These are phyloP conservation scores for Dissophora ornata DNA, from an alignment of 192 early-diverging fungal species.

Conservation along the genomic window DNA sequence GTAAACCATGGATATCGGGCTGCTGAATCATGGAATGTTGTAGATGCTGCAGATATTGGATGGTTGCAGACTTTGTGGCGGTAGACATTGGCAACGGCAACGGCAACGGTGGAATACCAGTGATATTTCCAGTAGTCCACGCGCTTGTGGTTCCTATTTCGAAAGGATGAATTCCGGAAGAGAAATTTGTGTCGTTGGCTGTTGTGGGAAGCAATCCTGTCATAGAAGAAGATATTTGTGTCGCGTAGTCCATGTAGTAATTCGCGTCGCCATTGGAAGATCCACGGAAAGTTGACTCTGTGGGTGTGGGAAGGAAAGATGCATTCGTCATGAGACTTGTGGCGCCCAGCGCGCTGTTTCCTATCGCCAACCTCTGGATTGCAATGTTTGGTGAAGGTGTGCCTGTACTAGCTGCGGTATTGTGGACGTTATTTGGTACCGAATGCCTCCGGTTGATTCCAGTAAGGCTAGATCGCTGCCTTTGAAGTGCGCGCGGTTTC, in stretches of 20 bases:
- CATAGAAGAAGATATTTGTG: not conserved
- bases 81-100: constrained; percentile 15
- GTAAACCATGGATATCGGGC: not conserved
- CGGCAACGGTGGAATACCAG: constrained; percentile 9
- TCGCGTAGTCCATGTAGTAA: constrained; percentile 1
- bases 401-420: not conserved
- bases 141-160: constrained; percentile 1
- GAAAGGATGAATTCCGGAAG: constrained; percentile 28
- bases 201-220: constrained; percentile 10
- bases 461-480: constrained; percentile 1
- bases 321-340: not conserved
- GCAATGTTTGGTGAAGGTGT: not conserved
- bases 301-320: constrained; percentile 26
- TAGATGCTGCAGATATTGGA: constrained; percentile 39
- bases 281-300: constrained; percentile 9
- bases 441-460: constrained; percentile 20
- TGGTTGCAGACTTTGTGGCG: constrained; percentile 14
- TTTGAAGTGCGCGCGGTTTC: constrained; percentile 3
- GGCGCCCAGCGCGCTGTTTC: not conserved
- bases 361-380: constrained; percentile 5
- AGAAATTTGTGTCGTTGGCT: constrained; percentile 1
- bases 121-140: not conserved
- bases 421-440: constrained; percentile 17
- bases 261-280: not conserved
- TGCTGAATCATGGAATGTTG: constrained; percentile 31